A percentile compares a stretch with the other conserved stretches of the same genome.
Conservation (phyloP, 306 rosid species). For the Cucumis cinereus region DNA sequence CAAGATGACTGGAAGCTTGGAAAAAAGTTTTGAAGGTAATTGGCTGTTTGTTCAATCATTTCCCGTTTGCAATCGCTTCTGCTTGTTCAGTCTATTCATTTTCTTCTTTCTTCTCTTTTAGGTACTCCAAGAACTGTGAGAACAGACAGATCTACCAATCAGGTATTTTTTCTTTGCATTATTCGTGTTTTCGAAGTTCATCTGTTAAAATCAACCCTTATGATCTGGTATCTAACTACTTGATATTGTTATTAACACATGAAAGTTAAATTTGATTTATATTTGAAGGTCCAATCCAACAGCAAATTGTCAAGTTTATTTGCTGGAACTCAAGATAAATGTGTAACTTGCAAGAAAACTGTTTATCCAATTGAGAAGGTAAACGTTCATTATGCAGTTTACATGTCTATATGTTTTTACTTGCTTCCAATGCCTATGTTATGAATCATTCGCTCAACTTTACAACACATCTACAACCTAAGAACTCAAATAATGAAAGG, state of each 20-base stretch:
- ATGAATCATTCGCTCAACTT: not conserved
- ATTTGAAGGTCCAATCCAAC: constrained; percentile 42
- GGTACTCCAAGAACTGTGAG: constrained; percentile 59
- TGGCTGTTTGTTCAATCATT: not conserved
- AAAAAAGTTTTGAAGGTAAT: constrained; percentile 87
- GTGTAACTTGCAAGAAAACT: constrained; percentile 72
- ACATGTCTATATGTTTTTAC: not conserved
- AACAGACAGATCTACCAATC: constrained; percentile 49
- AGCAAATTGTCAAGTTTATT: constrained; percentile 66
- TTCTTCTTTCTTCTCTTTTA: constrained; percentile 15
- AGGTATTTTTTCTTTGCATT: constrained; percentile 24
- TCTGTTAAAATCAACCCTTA: not conserved
- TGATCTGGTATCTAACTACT: not conserved
- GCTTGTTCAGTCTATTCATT: not conserved
- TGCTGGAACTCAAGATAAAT: constrained; percentile 87
- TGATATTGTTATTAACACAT: not conserved
- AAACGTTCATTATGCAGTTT: not conserved
- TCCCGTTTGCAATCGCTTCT: not conserved
- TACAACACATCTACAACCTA: not conserved
- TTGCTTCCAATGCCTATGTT: not conserved
- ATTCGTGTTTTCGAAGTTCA: not conserved
- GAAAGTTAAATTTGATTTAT: constrained; percentile 6
- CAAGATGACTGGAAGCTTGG: constrained; percentile 91
- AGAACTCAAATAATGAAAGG: not conserved
- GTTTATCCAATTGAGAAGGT: constrained; percentile 96